A percentile compares a stretch with the other conserved stretches of the same genome.
Evolutionary conservation across 352 stramenopile genomes (phyloP).

Genomic region (Globisporangium takayamanum): DNA sequence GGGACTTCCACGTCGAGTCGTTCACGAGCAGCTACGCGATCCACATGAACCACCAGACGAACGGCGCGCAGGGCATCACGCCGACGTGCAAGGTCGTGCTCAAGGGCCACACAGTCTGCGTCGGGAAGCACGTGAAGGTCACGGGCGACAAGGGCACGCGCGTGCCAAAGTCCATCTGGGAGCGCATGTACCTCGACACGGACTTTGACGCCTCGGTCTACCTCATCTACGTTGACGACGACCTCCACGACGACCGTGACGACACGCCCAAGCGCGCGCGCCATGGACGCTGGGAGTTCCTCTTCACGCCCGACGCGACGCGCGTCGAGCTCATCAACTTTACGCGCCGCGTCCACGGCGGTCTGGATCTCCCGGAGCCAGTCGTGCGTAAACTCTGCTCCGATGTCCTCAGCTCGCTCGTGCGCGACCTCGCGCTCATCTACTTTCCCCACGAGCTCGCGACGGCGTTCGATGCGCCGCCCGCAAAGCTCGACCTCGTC

Average conservation of each 20-base stretch:
- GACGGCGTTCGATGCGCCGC: constrained; percentile 41
- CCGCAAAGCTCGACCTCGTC: constrained; percentile 52
- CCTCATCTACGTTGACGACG: constrained; percentile 60
- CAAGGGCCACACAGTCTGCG: constrained; percentile 57
- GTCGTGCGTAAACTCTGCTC: constrained; percentile 68
- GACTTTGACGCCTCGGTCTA: constrained; percentile 54
- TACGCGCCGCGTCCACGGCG: constrained; percentile 50
- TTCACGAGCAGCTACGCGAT: constrained; percentile 54
- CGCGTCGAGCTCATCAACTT: constrained; percentile 68
- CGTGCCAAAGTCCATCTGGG: constrained; percentile 75
- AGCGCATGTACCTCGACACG: constrained; percentile 67
- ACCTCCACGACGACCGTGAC: constrained; percentile 19
- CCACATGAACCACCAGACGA: constrained; percentile 63
- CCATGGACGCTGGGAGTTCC: constrained; percentile 55
- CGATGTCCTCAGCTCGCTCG: constrained; percentile 52
- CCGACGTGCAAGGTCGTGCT: constrained; percentile 57
- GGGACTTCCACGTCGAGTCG: constrained; percentile 62
- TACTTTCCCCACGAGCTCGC: constrained; percentile 69
- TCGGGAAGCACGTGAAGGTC: constrained; percentile 72
- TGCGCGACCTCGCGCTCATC: constrained; percentile 48
- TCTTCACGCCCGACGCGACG: constrained; percentile 44
- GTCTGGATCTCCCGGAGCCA: constrained; percentile 59
- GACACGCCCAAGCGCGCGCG: constrained; percentile 11
- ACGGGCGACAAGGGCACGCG: constrained; percentile 68
- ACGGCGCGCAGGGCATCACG: constrained; percentile 55